A percentile compares a stretch with the other conserved stretches of the same genome.
Evolutionary conservation across 345 rosid genomes (phyloP).

Genomic region (Reutealis trisperma): DNA sequence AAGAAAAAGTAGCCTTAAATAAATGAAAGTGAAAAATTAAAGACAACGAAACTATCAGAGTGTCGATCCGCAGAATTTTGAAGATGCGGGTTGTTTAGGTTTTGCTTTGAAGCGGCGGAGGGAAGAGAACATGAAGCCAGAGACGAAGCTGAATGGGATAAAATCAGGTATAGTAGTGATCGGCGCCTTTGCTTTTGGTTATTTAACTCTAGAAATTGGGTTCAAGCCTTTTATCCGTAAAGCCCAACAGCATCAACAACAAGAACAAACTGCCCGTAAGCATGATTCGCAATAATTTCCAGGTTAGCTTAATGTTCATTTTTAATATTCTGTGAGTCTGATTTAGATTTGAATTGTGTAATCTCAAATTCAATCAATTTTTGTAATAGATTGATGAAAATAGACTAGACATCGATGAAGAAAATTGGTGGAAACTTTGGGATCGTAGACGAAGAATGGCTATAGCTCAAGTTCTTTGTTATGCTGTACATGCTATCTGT

Average conservation of each 20-base stretch:
- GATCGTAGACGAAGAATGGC: conserved; percentile 22
- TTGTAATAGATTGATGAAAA: conserved; percentile 24
- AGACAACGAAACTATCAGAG: background rate
- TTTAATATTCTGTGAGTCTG: background rate
- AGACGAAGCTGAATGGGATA: conserved; percentile 45
- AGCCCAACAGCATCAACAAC: conserved; percentile 37
- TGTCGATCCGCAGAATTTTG: too few relatives aligned
- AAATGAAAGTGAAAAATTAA: background rate
- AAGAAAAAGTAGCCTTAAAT: too few relatives aligned
- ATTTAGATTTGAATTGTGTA: background rate
- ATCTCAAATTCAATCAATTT: background rate
- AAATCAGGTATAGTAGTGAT: conserved; percentile 57
- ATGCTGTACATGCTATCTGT: conserved; percentile 20
- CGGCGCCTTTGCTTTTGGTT: conserved; percentile 75
- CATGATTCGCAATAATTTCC: conserved; percentile 5
- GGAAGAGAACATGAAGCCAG: conserved; percentile 21
- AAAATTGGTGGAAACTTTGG: conserved; percentile 18
- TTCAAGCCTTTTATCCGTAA: conserved; percentile 67
- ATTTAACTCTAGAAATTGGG: conserved; percentile 59
- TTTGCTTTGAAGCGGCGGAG: background rate
- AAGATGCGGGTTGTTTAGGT: background rate
- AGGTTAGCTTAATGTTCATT: conserved; percentile 6
- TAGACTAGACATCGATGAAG: conserved; percentile 14
- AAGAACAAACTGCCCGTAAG: background rate
- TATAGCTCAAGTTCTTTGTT: conserved; percentile 20